Conservation (phyloP, 148 eudicot genomes). For the Rhododendron griersonianum region DNA sequence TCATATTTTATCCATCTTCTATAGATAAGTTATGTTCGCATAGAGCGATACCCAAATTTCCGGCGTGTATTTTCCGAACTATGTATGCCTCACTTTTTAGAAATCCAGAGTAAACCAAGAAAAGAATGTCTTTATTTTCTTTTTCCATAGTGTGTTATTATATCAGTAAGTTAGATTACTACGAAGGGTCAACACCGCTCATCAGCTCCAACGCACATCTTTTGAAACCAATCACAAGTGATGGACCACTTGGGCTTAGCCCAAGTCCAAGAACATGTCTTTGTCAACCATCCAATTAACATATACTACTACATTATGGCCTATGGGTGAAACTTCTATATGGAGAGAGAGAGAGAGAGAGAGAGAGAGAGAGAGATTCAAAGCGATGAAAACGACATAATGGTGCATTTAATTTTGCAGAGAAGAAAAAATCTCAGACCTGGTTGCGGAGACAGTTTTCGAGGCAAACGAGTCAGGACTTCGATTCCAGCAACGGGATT, state of each 20-base stretch:
- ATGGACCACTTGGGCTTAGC: too few species aligned
- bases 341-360: neutral
- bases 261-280: neutral
- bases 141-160: too few species aligned
- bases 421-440: slow-evolving; percentile 38
- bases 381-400: neutral
- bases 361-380: neutral
- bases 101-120: neutral
- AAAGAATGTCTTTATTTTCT: too few species aligned
- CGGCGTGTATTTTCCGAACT: neutral
- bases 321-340: too few species aligned
- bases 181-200: too few species aligned
- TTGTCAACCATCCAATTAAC: neutral
- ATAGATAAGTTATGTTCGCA: neutral
- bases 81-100: neutral
- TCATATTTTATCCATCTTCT: too few species aligned
- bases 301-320: neutral
- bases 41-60: neutral
- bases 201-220: neutral
- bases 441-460: slow-evolving; percentile 55
- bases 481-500: slow-evolving; percentile 23
- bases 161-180: too few species aligned
- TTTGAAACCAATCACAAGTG: too few species aligned
- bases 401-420: slow-evolving; percentile 27
- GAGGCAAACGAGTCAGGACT: slow-evolving; percentile 35